A percentile compares a stretch with the other conserved stretches of the same genome.
These are phyloP conservation scores for Penicillium janthinellum DNA, from an alignment of 2,329 filamentous ascomycete genomes.

Conservation along the genomic window DNA sequence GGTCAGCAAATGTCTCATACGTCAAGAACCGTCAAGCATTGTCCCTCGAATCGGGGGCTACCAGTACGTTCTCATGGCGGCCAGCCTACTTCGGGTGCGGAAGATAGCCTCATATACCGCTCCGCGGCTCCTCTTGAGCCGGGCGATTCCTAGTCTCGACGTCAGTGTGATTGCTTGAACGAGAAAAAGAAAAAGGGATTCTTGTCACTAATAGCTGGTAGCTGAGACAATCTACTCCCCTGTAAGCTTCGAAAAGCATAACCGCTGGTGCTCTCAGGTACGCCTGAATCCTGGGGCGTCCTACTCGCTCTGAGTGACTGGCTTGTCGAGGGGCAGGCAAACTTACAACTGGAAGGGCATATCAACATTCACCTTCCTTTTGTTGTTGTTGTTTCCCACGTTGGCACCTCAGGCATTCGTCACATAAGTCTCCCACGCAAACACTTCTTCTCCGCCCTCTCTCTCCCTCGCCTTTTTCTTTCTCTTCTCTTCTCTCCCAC, in stretches of 20 bases:
- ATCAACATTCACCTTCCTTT: background rate
- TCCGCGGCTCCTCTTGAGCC: conserved; percentile 5
- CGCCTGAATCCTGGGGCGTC: background rate
- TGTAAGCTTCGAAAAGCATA: background rate
- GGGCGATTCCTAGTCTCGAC: conserved; percentile 28
- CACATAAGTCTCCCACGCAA: background rate
- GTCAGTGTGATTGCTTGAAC: conserved; percentile 37
- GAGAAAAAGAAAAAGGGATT: background rate
- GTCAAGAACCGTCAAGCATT: conserved; percentile 24
- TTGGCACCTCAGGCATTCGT: background rate
- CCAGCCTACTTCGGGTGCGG: background rate
- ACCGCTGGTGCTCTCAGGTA: background rate
- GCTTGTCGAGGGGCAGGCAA: background rate
- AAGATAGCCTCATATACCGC: background rate
- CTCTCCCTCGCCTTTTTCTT: background rate
- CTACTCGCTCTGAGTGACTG: background rate
- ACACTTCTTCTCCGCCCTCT: background rate
- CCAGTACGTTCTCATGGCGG: conserved; percentile 2
- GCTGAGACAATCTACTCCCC: background rate
- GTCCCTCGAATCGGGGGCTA: conserved; percentile 12
- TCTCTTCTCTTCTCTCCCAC: background rate
- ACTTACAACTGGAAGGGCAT: background rate
- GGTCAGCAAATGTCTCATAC: conserved; percentile 21
- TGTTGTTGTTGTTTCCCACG: background rate
- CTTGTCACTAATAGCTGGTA: background rate